A percentile compares a stretch with the other conserved stretches of the same genome.
phyloP scores from a whole-genome alignment of 768 basidiomycete genomes.

The Dentipellis fragilis region DNA sequence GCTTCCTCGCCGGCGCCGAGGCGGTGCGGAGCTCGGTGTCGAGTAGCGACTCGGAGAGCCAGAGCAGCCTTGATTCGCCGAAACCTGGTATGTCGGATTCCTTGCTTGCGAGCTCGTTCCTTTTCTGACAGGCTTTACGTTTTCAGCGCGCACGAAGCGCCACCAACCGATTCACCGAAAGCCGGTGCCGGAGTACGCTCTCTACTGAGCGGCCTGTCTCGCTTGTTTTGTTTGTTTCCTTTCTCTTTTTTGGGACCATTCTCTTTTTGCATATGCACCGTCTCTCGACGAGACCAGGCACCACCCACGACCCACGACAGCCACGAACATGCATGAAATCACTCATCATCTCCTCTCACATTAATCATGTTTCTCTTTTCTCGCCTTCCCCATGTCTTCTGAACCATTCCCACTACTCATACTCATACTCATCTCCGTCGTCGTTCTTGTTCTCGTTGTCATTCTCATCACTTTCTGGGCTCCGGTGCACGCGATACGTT shows the following conservation, averaged over 20 bases:
- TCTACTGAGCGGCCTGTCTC: background rate
- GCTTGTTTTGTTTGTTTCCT: too few relatives aligned
- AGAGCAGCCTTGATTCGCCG: background rate
- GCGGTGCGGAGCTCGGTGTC: conserved; percentile 6
- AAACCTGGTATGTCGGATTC: conserved; percentile 18
- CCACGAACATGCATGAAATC: background rate
- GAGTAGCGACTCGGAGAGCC: background rate
- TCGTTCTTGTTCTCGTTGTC: too few relatives aligned
- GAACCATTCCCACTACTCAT: background rate
- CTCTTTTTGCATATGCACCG: background rate
- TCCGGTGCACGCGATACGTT: background rate
- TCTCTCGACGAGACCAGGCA: background rate
- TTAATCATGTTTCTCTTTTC: too few relatives aligned
- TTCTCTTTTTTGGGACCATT: too few relatives aligned
- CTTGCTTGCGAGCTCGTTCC: background rate
- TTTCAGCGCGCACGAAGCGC: background rate
- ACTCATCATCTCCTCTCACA: background rate
- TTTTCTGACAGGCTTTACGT: background rate
- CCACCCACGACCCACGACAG: background rate
- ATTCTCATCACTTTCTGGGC: background rate
- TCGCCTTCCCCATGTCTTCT: too few relatives aligned
- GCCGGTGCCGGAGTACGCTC: background rate
- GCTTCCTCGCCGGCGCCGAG: conserved; percentile 18
- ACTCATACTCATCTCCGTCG: background rate
- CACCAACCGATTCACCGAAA: background rate